phyloP scores from a whole-genome alignment of 768 basidiomycete genomes.

The Sutorius australiensis region DNA sequence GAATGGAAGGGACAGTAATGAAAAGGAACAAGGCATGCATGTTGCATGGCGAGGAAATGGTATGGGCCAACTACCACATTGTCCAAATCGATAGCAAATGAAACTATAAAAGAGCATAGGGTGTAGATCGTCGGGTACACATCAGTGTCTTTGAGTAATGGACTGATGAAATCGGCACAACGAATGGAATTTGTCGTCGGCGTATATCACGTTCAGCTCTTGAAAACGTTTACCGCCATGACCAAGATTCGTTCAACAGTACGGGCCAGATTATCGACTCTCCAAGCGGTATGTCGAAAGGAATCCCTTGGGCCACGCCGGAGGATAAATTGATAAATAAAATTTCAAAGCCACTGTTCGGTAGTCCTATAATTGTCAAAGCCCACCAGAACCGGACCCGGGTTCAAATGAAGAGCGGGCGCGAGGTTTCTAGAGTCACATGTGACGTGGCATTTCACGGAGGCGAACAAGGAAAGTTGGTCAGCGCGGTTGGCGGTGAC shows the following conservation, averaged over 20 bases:
- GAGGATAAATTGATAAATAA: not conserved
- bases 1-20: not conserved
- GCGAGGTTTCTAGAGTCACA: not conserved
- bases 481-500: too few relatives aligned
- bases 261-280: too few relatives aligned
- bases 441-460: not conserved
- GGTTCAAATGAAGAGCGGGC: not conserved
- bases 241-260: too few relatives aligned
- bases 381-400: not conserved
- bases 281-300: not conserved
- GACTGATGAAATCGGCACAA: too few relatives aligned
- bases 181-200: too few relatives aligned
- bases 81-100: conserved; percentile 18
- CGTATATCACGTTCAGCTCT: too few relatives aligned
- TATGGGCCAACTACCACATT: conserved; percentile 7
- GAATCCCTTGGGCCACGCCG: not conserved
- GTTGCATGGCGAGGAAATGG: conserved; percentile 20
- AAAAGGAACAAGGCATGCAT: conserved; percentile 25
- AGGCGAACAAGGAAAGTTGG: not conserved
- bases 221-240: too few relatives aligned
- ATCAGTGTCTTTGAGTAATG: too few relatives aligned
- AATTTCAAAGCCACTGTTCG: not conserved
- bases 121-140: too few relatives aligned
- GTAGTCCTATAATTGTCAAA: not conserved
- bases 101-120: conserved; percentile 34